phyloP scores from a whole-genome alignment of 1,284 basidiomycete species.

The Ceratobasidium sp. region DNA sequence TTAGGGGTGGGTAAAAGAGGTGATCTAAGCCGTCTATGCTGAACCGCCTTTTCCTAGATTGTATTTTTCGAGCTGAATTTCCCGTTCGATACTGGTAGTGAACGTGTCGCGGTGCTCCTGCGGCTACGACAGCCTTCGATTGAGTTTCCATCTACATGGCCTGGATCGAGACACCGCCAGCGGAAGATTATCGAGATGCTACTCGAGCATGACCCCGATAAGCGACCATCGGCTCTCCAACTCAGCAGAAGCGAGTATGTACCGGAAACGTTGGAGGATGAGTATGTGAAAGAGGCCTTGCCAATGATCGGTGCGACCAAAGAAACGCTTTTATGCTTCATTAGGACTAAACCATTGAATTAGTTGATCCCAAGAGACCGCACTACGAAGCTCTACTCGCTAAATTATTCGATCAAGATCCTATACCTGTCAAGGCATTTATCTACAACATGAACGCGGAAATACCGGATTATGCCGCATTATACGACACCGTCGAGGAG shows the following conservation, averaged over 20 bases:
- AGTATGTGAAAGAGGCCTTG: constrained; percentile 84
- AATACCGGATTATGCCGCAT: constrained; percentile 73
- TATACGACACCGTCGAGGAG: constrained; percentile 82
- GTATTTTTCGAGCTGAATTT: constrained; percentile 99
- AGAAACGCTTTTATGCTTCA: constrained; percentile 23
- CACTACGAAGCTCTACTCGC: constrained; percentile 77
- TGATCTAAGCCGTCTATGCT: background rate
- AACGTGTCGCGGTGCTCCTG: constrained; percentile 85
- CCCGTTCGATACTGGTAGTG: constrained; percentile 84
- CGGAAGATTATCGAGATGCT: constrained; percentile 83
- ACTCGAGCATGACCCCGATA: constrained; percentile 84
- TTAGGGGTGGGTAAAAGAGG: constrained; percentile 29
- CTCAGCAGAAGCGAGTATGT: constrained; percentile 83
- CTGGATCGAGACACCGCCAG: constrained; percentile 68
- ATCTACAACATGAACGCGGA: constrained; percentile 83
- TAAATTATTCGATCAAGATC: constrained; percentile 75
- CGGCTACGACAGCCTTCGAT: constrained; percentile 78
- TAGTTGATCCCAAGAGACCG: constrained; percentile 77
- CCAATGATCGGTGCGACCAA: constrained; percentile 73
- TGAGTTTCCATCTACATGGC: constrained; percentile 82
- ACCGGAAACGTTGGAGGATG: constrained; percentile 80
- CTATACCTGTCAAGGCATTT: constrained; percentile 74
- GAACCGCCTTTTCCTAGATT: constrained; percentile 62
- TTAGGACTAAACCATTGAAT: constrained; percentile 1
- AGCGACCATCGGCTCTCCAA: constrained; percentile 85